A percentile compares a stretch with the other conserved stretches of the same genome.
Evolutionary conservation across 2,329 filamentous ascomycete species (phyloP).

Genomic region (Hymenoscyphus fraxineus): DNA sequence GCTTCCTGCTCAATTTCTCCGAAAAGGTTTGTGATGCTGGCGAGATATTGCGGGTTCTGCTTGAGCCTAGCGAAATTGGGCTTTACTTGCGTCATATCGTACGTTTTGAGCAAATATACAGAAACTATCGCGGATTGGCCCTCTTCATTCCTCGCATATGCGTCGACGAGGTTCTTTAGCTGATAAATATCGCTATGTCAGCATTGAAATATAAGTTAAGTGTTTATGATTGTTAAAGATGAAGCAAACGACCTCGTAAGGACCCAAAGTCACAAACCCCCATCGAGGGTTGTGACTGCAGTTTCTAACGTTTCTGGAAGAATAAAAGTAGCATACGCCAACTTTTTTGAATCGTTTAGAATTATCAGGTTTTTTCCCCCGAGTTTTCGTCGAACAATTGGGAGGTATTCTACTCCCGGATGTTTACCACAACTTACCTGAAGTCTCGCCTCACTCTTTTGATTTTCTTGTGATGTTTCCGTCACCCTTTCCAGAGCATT

Average conservation of each 20-base stretch:
- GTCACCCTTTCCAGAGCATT: not conserved
- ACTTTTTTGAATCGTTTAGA: too few relatives aligned
- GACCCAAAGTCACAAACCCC: not conserved
- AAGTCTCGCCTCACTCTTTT: not conserved
- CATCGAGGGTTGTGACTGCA: too few relatives aligned
- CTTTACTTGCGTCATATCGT: constrained; percentile 1
- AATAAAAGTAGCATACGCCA: too few relatives aligned
- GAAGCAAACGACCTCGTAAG: not conserved
- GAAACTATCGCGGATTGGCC: not conserved
- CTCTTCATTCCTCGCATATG: not conserved
- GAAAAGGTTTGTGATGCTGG: not conserved
- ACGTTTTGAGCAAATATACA: not conserved
- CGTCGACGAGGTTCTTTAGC: not conserved
- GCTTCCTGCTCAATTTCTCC: not conserved
- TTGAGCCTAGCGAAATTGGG: not conserved
- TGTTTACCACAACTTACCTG: not conserved
- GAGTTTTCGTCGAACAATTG: too few relatives aligned
- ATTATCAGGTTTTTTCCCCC: too few relatives aligned
- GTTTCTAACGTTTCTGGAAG: too few relatives aligned
- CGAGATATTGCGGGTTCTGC: not conserved
- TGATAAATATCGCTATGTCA: not conserved
- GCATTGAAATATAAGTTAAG: not conserved
- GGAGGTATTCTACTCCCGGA: too few relatives aligned
- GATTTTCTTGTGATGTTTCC: not conserved
- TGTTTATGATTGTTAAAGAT: too few relatives aligned